Percentiles rank a stretch among this genome's conserved stretches.
These are phyloP conservation scores for Fragaria nilgerrensis DNA, from an alignment of 306 rosid species.

Conservation along the genomic window DNA sequence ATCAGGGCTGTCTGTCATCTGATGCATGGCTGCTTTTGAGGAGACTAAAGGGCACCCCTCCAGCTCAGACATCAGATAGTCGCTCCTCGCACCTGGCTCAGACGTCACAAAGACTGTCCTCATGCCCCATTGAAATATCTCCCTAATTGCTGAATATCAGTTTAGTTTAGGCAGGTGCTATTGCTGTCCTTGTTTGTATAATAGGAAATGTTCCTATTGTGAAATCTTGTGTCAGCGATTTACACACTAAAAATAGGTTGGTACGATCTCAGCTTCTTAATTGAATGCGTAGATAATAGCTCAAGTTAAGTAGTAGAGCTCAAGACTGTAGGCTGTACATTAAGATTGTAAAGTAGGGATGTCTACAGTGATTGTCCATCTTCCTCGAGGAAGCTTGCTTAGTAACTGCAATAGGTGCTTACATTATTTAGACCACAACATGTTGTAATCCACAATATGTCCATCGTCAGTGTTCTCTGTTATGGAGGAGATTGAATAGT, in stretches of 20 bases:
- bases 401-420: not conserved
- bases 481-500: constrained; percentile 29
- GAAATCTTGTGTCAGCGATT: not conserved
- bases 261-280: not conserved
- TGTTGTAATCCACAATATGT: not conserved
- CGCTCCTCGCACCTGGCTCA: constrained; percentile 3
- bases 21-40: constrained; percentile 79
- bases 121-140: constrained; percentile 46
- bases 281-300: not conserved
- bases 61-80: constrained; percentile 27
- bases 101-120: not conserved
- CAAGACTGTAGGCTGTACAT: not conserved
- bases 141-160: constrained; percentile 33
- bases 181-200: not conserved
- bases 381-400: not conserved
- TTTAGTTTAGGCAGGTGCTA: not conserved
- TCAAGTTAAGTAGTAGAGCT: not conserved
- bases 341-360: not conserved
- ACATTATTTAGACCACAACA: not conserved
- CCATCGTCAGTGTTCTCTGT: constrained; percentile 14
- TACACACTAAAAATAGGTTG: not conserved
- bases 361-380: not conserved
- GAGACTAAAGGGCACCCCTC: constrained; percentile 46
- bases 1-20: constrained; percentile 64
- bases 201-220: not conserved